Conservation (phyloP, 2,329 filamentous ascomycete species). For the Drechslerella dactyloides region DNA sequence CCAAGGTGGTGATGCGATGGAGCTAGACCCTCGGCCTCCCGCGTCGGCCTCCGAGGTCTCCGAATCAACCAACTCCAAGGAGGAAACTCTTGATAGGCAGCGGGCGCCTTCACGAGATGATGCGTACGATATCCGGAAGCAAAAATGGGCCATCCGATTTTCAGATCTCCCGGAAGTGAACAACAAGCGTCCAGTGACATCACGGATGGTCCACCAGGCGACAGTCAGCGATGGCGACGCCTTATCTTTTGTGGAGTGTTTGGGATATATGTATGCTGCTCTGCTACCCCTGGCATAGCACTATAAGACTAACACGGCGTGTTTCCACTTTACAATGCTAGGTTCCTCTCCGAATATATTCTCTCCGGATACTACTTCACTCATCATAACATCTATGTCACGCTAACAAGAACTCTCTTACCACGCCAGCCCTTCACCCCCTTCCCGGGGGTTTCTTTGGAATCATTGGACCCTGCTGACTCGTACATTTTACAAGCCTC, state of each 20-base stretch:
- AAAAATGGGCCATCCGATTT: constrained; percentile 53
- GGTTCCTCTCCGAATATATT: constrained; percentile 48
- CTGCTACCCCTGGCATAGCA: constrained; percentile 6
- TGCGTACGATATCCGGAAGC: constrained; percentile 51
- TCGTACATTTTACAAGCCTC: constrained; percentile 53
- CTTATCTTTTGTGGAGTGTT: constrained; percentile 52
- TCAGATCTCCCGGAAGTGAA: constrained; percentile 54
- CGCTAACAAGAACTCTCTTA: constrained; percentile 20
- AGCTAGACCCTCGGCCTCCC: constrained; percentile 23
- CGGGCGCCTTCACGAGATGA: too few relatives aligned
- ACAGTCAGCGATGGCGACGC: constrained; percentile 51
- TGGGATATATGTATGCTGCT: constrained; percentile 53
- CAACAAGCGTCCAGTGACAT: constrained; percentile 51
- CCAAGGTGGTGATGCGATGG: constrained; percentile 24
- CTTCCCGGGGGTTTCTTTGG: constrained; percentile 43
- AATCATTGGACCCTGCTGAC: constrained; percentile 51
- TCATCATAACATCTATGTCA: constrained; percentile 37
- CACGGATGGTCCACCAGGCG: constrained; percentile 44
- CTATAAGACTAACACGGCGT: constrained; percentile 44
- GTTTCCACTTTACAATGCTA: constrained; percentile 13
- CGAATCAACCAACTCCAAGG: background rate
- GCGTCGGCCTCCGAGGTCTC: background rate
- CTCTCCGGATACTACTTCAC: constrained; percentile 30
- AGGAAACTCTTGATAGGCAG: too few relatives aligned
- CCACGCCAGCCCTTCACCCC: constrained; percentile 41